Base-by-base conservation (phyloP, 495 filamentous ascomycete species). In the Aspergillus homomorphus region DNA sequence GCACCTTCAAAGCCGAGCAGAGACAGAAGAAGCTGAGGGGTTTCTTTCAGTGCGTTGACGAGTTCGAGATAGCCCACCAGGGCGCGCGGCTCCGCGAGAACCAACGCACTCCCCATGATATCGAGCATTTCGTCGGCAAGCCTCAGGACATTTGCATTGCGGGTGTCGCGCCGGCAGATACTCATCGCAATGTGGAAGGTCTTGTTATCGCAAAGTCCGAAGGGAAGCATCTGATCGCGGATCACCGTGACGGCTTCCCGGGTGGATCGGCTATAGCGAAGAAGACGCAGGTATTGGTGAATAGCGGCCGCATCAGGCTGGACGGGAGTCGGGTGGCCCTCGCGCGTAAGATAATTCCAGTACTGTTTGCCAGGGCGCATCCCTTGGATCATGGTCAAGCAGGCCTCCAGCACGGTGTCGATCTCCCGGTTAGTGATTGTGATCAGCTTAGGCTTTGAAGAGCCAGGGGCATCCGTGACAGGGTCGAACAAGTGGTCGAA, bases 131-230 rank as follows among this genome's bases (percentile, higher is more conserved):
- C 74, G 43, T 77, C 78, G 0, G 87, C 86, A 62, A 84, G 70
- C 0, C 63, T 45, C 54, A 91, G 77, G 12, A 83, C 79, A 41
- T 82, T 77, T n/a, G 62, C 66, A 70, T 95, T 96, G 22, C 82
- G 80, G 57, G 80, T 82, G 73, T 96, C 90, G 43, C 87, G 77
- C 19, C 77, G 73, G 67, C 91, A 96, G 44, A 78, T 73, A 42
- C 74, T 77, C 67, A 96, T 80, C 26, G 86, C 90, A 41, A 90
- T 82, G 50, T 84, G 83, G 72, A 93, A 90, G 18, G 82, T 83
- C 48, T 82, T 81, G 4, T 69, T 60, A 18, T 68, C 70, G 19
- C 80, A 54, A 24, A 74, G 38, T 6, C 70, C 62, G 3, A 57
- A 51, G 7, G 80, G 76, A 7, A 69, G 21, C 55, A 79, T 66